Evolutionary conservation across 768 basidiomycete species (phyloP), one percentile per base, ranked within the genome.

Genomic region (Russula emetica): DNA sequence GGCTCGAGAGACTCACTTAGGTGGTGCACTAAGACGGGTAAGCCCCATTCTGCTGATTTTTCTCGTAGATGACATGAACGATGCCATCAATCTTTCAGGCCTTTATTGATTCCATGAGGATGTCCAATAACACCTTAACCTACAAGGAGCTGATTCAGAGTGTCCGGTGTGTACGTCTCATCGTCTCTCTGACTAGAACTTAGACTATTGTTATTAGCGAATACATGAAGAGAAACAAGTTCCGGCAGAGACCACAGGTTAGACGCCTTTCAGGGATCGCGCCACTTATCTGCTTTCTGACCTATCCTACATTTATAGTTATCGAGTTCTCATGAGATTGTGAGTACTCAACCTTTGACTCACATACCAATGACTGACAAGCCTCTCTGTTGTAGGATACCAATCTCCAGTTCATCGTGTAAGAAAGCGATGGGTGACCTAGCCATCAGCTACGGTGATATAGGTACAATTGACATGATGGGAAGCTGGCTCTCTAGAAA

Each of bases 301-400:
- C 30, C 2, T 5, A 58, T 20, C 24, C n/a, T 9, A 58, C 36
- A 18, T 57, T 0, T 20, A 22, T 18, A 63, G 62, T 40, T 63
- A 13, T 63, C 62, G 6, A 63, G 55, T 14, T 58, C 56, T 34
- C 50, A 44, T 1, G n/a, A 32, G 7, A 63, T 63, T 2, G 62
- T 63, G 0, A 0, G 56, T 36, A 30, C 16, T 34, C 20, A 0
- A 9, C 9, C n/a, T 34, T 5, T 5, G 54, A 28, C 32, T 11
- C 8, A 58, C 18, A 20, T 32, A 11, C 10, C 24, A 5, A 28
- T 26, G 11, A 40, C 30, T 56, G 36, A 55, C 54, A 9, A 32
- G 3, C n/a, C 4, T 40, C 30, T 49, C 14, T 28, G 9, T 36
- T 36, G 16, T 63, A 63, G 62, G 42, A 63, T 22, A 51, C 38